These are phyloP conservation scores for Pascua guehoae DNA, from an alignment of 1,284 basidiomycete genomes.

Conservation along the genomic window DNA sequence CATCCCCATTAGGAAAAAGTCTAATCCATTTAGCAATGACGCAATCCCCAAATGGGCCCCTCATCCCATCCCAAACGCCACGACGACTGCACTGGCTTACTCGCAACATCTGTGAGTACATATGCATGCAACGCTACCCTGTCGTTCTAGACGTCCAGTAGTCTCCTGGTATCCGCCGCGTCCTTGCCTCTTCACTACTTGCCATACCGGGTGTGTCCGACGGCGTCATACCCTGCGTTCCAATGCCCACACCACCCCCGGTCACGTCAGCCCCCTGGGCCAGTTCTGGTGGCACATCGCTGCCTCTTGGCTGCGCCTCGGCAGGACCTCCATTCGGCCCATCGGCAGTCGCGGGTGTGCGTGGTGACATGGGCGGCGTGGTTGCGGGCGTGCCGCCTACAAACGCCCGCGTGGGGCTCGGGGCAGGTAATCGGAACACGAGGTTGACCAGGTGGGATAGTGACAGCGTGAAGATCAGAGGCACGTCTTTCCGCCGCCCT, in stretches of 20 bases:
- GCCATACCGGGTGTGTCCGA: background rate
- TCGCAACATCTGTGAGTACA: conserved; percentile 4
- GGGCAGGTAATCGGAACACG: conserved; percentile 30
- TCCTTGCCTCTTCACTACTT: background rate
- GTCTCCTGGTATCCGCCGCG: conserved; percentile 17
- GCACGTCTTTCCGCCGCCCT: conserved; percentile 23
- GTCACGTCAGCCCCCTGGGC: background rate
- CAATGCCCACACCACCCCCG: background rate
- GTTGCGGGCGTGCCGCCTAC: conserved; percentile 32
- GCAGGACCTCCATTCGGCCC: too few species aligned
- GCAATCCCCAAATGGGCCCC: too few species aligned
- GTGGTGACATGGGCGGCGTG: conserved; percentile 19
- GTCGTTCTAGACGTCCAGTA: conserved; percentile 22
- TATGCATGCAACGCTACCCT: conserved; percentile 10
- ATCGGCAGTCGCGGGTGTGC: background rate
- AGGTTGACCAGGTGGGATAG: conserved; percentile 28
- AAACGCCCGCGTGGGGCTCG: conserved; percentile 22
- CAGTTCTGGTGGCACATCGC: background rate
- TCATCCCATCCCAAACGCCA: too few species aligned
- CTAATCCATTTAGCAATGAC: too few species aligned
- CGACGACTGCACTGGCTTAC: too few species aligned
- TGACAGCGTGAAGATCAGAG: conserved; percentile 35
- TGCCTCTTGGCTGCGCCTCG: background rate
- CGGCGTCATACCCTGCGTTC: background rate
- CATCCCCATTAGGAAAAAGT: too few species aligned